phyloP scores from a whole-genome alignment of 1,139 yeast species.

The Nakaseomyces kungkrabaensis region DNA sequence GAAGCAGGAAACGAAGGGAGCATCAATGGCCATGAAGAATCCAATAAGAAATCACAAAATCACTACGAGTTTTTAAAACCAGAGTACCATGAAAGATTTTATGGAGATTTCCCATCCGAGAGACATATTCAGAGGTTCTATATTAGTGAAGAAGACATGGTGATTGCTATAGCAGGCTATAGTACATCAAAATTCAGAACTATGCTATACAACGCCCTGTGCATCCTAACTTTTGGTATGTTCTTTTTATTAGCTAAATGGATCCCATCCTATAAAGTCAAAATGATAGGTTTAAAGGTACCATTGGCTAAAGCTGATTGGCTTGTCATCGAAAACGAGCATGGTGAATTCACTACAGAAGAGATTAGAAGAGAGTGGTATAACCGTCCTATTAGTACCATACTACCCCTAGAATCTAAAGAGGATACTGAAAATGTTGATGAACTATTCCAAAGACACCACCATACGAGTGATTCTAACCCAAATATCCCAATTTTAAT shows the following conservation, averaged over 20 bases:
- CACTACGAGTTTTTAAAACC: constrained; percentile 29
- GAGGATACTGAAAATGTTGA: constrained; percentile 8
- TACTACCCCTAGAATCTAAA: constrained; percentile 33
- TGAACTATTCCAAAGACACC: constrained; percentile 13
- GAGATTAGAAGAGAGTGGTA: constrained; percentile 50
- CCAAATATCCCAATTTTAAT: constrained; percentile 54
- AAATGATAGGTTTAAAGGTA: constrained; percentile 52
- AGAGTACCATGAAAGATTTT: constrained; percentile 35
- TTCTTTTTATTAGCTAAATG: constrained; percentile 69
- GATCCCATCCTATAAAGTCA: constrained; percentile 70
- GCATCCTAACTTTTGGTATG: constrained; percentile 56
- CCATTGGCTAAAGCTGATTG: constrained; percentile 81
- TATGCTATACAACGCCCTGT: constrained; percentile 43
- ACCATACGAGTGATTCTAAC: constrained; percentile 23
- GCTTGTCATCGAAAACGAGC: constrained; percentile 90
- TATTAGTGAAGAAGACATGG: constrained; percentile 90
- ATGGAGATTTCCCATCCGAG: constrained; percentile 36
- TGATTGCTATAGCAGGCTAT: constrained; percentile 90
- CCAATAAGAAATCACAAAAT: constrained; percentile 17
- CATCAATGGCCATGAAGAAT: constrained; percentile 24
- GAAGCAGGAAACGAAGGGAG: constrained; percentile 14
- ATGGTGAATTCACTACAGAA: constrained; percentile 68
- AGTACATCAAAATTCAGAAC: constrained; percentile 41
- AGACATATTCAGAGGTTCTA: constrained; percentile 68
- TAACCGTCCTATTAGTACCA: constrained; percentile 61